phyloP scores from a whole-genome alignment of 495 filamentous ascomycete species.

The Talaromyces stipitatus region DNA sequence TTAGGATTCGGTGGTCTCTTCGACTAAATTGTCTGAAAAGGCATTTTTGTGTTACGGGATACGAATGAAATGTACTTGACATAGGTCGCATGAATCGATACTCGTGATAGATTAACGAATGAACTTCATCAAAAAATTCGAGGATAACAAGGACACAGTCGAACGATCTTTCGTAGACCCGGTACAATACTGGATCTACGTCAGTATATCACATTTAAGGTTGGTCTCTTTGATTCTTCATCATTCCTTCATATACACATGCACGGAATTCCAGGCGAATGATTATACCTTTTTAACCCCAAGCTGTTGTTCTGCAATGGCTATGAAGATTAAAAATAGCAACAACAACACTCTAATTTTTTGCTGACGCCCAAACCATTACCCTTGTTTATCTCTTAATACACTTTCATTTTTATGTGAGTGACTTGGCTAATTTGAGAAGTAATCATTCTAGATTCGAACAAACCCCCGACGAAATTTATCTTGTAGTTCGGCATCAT shows the following conservation, averaged over 20 bases:
- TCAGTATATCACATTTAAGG: neutral
- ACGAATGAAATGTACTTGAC: conserved; percentile 38
- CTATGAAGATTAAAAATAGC: conserved; percentile 45
- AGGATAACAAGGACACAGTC: neutral
- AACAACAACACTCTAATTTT: conserved; percentile 62
- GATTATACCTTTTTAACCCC: conserved; percentile 56
- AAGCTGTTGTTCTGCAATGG: conserved; percentile 29
- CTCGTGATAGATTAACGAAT: conserved; percentile 7
- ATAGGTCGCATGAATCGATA: conserved; percentile 20
- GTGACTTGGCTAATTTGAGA: neutral
- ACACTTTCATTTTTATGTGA: conserved; percentile 1
- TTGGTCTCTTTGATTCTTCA: conserved; percentile 6
- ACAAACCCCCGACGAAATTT: neutral
- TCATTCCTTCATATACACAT: neutral
- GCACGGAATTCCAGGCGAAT: conserved; percentile 28
- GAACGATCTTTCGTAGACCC: conserved; percentile 1
- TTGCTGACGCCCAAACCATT: conserved; percentile 41
- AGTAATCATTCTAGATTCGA: neutral
- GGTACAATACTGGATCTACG: neutral
- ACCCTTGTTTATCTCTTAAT: conserved; percentile 11
- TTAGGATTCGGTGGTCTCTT: conserved; percentile 51
- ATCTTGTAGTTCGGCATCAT: neutral
- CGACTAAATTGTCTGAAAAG: conserved; percentile 36
- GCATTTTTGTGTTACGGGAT: conserved; percentile 14
- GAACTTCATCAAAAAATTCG: neutral